phyloP scores from a whole-genome alignment of 805 yeast genomes.

The Metschnikowia arizonensis region DNA sequence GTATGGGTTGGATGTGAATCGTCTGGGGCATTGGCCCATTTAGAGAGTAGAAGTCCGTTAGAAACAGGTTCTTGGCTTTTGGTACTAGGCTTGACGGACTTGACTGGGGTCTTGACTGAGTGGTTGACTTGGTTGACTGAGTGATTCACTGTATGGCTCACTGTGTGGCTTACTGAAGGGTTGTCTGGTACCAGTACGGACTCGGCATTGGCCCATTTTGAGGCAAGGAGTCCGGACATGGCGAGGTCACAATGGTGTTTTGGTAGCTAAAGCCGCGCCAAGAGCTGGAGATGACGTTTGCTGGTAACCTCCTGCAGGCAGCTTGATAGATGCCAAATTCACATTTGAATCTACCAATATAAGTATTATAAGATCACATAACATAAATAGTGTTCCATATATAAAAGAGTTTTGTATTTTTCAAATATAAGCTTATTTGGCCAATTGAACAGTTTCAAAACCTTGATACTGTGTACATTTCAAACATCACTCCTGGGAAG shows the following conservation, averaged over 20 bases:
- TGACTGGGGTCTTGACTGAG: background rate
- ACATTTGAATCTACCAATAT: too few species aligned
- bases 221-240: slow-evolving; percentile 22
- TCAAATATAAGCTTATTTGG: too few species aligned
- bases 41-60: slow-evolving; percentile 20
- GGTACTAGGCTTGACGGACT: background rate
- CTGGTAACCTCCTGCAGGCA: slow-evolving; percentile 3
- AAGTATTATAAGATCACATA: too few species aligned
- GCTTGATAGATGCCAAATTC: too few species aligned
- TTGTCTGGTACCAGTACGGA: slow-evolving; percentile 3
- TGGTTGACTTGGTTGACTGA: too few species aligned
- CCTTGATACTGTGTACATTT: too few species aligned
- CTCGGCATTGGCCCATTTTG: slow-evolving; percentile 37
- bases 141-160: too few species aligned
- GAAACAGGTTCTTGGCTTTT: background rate
- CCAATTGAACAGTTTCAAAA: too few species aligned
- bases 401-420: too few species aligned
- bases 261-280: background rate
- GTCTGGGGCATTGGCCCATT: slow-evolving; percentile 30
- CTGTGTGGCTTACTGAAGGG: too few species aligned
- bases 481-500: too few species aligned
- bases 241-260: background rate
- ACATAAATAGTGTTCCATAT: too few species aligned
- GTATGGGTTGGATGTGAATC: slow-evolving; percentile 3
- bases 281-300: background rate